Evolutionary conservation across 1,284 basidiomycete genomes (phyloP).

Genomic region (Sanghuangporus weigelae): DNA sequence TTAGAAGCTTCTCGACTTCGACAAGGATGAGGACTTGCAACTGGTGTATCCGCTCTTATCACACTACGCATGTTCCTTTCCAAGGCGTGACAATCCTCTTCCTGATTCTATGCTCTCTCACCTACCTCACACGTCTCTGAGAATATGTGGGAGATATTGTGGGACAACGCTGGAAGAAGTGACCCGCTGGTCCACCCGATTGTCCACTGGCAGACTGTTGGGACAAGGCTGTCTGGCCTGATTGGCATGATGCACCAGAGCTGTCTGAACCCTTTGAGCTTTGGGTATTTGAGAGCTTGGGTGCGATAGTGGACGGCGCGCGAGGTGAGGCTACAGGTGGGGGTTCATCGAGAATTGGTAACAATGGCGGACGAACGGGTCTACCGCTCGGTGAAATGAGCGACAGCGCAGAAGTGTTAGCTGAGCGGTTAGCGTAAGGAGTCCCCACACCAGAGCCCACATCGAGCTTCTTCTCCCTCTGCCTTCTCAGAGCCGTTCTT

Average conservation of each 20-base stretch:
- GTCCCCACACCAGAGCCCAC: background rate
- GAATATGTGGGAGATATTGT: constrained; percentile 53
- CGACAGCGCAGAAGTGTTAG: constrained; percentile 8
- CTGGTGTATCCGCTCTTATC: constrained; percentile 93
- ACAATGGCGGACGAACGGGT: constrained; percentile 8
- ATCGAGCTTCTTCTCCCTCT: constrained; percentile 35
- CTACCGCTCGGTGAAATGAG: constrained; percentile 5
- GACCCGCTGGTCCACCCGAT: background rate
- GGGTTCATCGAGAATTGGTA: constrained; percentile 8
- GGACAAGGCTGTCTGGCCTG: background rate
- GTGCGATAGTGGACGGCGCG: background rate
- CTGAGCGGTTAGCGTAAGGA: background rate
- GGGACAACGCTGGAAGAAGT: constrained; percentile 24
- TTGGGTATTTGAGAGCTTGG: constrained; percentile 15
- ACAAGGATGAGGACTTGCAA: constrained; percentile 90
- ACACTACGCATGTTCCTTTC: constrained; percentile 44
- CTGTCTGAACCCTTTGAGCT: constrained; percentile 10
- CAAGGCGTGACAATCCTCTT: constrained; percentile 52
- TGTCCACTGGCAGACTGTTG: background rate
- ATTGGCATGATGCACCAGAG: background rate
- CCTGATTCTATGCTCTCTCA: constrained; percentile 45
- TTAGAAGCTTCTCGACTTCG: constrained; percentile 87
- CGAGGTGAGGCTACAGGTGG: constrained; percentile 3
- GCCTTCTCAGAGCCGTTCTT: constrained; percentile 59
- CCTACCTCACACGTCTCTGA: constrained; percentile 58